These are phyloP conservation scores for Piper longum DNA, from an alignment of 164 flowering plant species.

Conservation along the genomic window DNA sequence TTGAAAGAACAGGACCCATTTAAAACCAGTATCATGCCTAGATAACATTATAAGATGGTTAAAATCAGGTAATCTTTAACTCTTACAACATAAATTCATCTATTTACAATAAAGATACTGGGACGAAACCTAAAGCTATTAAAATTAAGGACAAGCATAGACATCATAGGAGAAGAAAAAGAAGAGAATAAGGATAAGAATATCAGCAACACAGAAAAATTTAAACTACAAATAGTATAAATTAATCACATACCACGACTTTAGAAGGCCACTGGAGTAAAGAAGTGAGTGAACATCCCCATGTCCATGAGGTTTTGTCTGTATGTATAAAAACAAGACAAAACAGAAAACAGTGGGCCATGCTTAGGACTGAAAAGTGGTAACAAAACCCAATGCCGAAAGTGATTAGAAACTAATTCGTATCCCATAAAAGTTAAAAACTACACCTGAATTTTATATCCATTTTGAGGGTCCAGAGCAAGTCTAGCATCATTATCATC, in stretches of 20 bases:
- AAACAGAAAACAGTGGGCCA: not conserved
- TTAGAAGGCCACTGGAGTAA: conserved; percentile 75
- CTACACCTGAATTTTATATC: conserved; percentile 76
- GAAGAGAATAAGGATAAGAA: not conserved
- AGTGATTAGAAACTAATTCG: not conserved
- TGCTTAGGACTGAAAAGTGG: not conserved
- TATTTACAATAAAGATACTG: not conserved
- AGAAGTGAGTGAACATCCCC: conserved; percentile 98
- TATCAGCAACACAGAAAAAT: not conserved
- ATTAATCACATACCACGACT: conserved; percentile 39
- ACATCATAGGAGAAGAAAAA: not conserved
- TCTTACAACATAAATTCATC: not conserved
- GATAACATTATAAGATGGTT: not conserved
- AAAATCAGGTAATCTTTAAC: not conserved
- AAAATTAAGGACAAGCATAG: not conserved
- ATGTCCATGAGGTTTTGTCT: conserved; percentile 99
- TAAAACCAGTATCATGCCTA: conserved; percentile 80
- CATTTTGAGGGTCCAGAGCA: conserved; percentile 70
- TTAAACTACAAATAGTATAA: not conserved
- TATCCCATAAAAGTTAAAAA: not conserved
- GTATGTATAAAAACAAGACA: conserved; percentile 4
- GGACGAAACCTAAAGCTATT: not conserved
- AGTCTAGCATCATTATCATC: conserved; percentile 93
- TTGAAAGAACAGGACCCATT: conserved; percentile 96
- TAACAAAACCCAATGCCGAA: not conserved